Conservation (phyloP, 371 early-diverging fungal species). For the Mucor velutinosus region DNA sequence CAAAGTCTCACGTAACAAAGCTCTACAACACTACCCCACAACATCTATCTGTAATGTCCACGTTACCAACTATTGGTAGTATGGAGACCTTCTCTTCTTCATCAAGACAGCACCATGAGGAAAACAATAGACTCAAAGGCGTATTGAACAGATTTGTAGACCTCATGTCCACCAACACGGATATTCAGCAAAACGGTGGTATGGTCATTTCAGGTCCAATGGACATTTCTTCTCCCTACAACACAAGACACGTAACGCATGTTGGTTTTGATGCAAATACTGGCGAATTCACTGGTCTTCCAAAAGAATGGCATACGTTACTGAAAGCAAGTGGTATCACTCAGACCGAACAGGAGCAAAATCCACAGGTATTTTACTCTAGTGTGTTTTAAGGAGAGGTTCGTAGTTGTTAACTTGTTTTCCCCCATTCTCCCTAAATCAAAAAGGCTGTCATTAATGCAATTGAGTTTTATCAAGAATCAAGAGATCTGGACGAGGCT, state of each 20-base stretch:
- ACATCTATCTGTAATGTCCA: background rate
- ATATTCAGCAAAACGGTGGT: background rate
- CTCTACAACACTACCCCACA: constrained; percentile 18
- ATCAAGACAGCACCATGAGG: constrained; percentile 8
- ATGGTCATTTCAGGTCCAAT: constrained; percentile 12
- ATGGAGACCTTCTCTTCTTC: constrained; percentile 1
- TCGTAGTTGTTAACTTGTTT: background rate
- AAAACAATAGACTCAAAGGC: constrained; percentile 21
- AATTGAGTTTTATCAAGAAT: constrained; percentile 31
- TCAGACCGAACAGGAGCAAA: constrained; percentile 28
- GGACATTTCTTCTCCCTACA: constrained; percentile 31
- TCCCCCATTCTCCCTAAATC: constrained; percentile 2
- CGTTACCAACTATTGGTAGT: constrained; percentile 6
- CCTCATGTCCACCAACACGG: constrained; percentile 10
- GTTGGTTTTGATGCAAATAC: constrained; percentile 34
- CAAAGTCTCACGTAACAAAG: constrained; percentile 19
- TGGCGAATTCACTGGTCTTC: constrained; percentile 34
- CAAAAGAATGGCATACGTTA: constrained; percentile 32
- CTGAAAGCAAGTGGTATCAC: constrained; percentile 32
- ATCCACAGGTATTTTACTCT: constrained; percentile 25
- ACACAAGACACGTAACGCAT: constrained; percentile 31
- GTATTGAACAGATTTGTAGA: constrained; percentile 29
- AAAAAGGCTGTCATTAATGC: constrained; percentile 34
- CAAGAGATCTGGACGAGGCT: constrained; percentile 24
- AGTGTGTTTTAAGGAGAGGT: background rate